Base-by-base conservation (phyloP, 306 rosid genomes). In the Trifolium fragiferum region DNA sequence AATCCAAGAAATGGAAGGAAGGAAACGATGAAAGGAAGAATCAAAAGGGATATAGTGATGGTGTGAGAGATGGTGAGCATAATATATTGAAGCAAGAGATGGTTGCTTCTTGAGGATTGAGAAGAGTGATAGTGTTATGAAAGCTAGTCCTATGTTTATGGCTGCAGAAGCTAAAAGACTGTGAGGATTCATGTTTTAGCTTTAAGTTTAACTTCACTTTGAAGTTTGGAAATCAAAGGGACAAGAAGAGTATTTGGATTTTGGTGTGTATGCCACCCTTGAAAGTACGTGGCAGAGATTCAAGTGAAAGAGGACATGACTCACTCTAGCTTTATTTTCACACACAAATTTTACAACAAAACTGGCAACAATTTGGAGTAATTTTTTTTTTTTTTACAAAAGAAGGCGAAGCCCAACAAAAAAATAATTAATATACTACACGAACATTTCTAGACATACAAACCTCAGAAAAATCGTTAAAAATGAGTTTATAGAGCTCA, bases 81-180 rank as follows among this genome's bases (percentile, higher is more conserved):
- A 89, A 89, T 90, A 94, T 0, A 94, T 82, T 35, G 85, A 61
- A 30, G 94, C 91, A 69, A 82, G 79, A 2, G 92, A 82, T 8
- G 91, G 94, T 51, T 88, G 96, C 11, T 91, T 94, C 72, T 89
- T 93, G 32, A 94, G 88, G 18, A 91, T 63, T 77, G 98, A 87
- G 81, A 91, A 94, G 40, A 94, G 89, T 2, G 96, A 66, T 35
- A 94, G 94, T 12, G 72, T 74, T 13, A 91, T 64, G n/a, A 89
- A 19, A 33, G 98, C 94, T 55, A 90, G 49, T 4, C 95, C 95
- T 54, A 91, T 80, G 94, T 93, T 93, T 58, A 89, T 87, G 74
- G 87, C 81, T 18, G 97, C 96, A 2, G 97, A 93, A 33, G 98
- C 97, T 6, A 89, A 20, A 9, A 93, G 88, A 69, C 98, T 82